Conservation (phyloP, 108 stramenopile genomes). For the Fragilaria radians region DNA sequence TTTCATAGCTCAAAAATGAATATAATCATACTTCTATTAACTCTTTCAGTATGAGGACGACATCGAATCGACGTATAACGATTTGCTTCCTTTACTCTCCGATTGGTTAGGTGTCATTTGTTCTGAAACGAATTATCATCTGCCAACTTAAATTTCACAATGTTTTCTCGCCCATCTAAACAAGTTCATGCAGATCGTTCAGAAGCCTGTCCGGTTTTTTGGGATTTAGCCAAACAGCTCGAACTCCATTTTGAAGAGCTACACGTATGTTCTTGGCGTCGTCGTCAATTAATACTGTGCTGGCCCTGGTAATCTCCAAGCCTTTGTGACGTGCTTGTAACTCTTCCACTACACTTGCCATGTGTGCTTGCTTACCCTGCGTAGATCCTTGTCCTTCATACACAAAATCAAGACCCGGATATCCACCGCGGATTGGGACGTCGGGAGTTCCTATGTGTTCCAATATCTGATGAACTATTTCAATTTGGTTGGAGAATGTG, state of each 20-base stretch:
- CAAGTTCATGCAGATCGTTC: slow-evolving; percentile 49
- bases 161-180: slow-evolving; percentile 17
- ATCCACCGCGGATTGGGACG: slow-evolving; percentile 79
- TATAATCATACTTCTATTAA: not conserved
- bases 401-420: slow-evolving; percentile 67
- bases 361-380: slow-evolving; percentile 85
- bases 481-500: slow-evolving; percentile 83
- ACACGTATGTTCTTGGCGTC: slow-evolving; percentile 75
- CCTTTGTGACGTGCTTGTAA: slow-evolving; percentile 27
- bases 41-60: not conserved
- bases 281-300: slow-evolving; percentile 93
- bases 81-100: not conserved
- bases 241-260: slow-evolving; percentile 64
- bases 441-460: slow-evolving; percentile 30
- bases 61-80: not conserved
- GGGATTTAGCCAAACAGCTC: slow-evolving; percentile 87
- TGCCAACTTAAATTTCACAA: not conserved
- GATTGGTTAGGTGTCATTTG: not conserved
- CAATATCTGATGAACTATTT: slow-evolving; percentile 66
- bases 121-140: not conserved
- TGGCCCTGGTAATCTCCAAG: slow-evolving; percentile 51
- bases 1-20: not conserved
- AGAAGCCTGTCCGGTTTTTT: slow-evolving; percentile 50
- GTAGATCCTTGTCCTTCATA: slow-evolving; percentile 69
- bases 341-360: slow-evolving; percentile 93